Evolutionary conservation across 345 rosid genomes (phyloP).

Genomic region (Punica granatum): DNA sequence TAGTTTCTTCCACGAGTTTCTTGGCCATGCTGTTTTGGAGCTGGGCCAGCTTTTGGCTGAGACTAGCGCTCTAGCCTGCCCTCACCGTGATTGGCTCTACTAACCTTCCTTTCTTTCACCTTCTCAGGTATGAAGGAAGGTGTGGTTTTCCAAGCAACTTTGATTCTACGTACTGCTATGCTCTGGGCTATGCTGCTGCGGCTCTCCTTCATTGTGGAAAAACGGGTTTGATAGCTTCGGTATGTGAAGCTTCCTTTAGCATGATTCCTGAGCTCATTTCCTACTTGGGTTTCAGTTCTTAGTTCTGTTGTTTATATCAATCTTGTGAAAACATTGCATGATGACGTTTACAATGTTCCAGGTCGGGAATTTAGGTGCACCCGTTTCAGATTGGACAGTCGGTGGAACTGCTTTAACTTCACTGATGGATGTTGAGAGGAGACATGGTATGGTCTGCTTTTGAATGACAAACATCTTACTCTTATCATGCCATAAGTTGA

Average conservation of each 20-base stretch:
- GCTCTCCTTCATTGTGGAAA: slow-evolving; percentile 80
- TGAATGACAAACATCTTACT: neutral
- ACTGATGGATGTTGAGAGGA: slow-evolving; percentile 97
- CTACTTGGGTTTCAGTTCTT: neutral
- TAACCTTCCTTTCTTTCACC: neutral
- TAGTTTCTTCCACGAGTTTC: no score
- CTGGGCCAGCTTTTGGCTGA: neutral
- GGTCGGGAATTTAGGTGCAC: slow-evolving; percentile 88
- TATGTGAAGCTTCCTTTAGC: slow-evolving; percentile 20
- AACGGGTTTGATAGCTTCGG: slow-evolving; percentile 90
- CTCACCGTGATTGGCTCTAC: neutral
- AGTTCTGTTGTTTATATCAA: neutral
- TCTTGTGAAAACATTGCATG: neutral
- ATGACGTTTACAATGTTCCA: slow-evolving; percentile 19
- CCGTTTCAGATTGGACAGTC: slow-evolving; percentile 88
- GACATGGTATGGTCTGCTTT: slow-evolving; percentile 57
- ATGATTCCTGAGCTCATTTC: slow-evolving; percentile 1
- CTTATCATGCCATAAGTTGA: neutral
- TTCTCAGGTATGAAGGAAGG: slow-evolving; percentile 85
- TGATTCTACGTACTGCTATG: slow-evolving; percentile 84
- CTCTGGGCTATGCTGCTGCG: slow-evolving; percentile 86
- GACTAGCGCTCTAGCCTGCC: neutral
- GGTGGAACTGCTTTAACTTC: slow-evolving; percentile 89
- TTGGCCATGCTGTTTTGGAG: no score
- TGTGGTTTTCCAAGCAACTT: slow-evolving; percentile 94